Percentiles rank a stretch among this genome's conserved stretches.
Evolutionary conservation across 2,329 filamentous ascomycete species (phyloP).

Genomic region (Penicillium sp.): DNA sequence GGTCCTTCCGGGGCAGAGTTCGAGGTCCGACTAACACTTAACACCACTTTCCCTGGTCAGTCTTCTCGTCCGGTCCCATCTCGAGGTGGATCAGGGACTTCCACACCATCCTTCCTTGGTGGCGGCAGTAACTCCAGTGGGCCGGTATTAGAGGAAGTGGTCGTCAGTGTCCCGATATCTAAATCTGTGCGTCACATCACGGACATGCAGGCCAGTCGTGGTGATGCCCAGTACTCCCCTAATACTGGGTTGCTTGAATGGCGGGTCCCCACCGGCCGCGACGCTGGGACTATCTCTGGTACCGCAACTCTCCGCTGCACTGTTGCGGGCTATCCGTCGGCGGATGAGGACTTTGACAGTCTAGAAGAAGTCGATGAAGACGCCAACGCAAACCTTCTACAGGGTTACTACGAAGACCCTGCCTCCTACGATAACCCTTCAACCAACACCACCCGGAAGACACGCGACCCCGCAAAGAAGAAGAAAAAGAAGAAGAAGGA

Average conservation of each 20-base stretch:
- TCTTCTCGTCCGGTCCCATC: conserved; percentile 40
- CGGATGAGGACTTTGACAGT: conserved; percentile 49
- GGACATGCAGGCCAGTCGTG: conserved; percentile 76
- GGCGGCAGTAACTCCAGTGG: conserved; percentile 55
- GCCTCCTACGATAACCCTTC: conserved; percentile 33
- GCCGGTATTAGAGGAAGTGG: conserved; percentile 71
- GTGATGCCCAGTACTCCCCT: conserved; percentile 78
- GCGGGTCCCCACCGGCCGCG: conserved; percentile 71
- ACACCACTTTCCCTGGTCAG: conserved; percentile 62
- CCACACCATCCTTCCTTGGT: conserved; percentile 51
- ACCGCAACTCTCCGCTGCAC: conserved; percentile 77
- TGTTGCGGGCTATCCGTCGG: conserved; percentile 64
- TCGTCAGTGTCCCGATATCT: conserved; percentile 76
- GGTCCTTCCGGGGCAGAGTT: conserved; percentile 79
- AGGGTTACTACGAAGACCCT: conserved; percentile 48
- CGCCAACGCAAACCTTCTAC: conserved; percentile 41
- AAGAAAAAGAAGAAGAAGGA: conserved; percentile 41
- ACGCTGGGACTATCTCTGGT: conserved; percentile 65
- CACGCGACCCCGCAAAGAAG: conserved; percentile 29
- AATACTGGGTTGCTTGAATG: conserved; percentile 75
- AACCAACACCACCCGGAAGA: conserved; percentile 23
- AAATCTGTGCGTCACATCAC: conserved; percentile 75
- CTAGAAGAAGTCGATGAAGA: conserved; percentile 32
- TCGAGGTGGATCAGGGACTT: conserved; percentile 47
- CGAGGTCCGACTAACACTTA: conserved; percentile 75